phyloP scores from a whole-genome alignment of 108 stramenopile species.

The Asterionellopsis glacialis region DNA sequence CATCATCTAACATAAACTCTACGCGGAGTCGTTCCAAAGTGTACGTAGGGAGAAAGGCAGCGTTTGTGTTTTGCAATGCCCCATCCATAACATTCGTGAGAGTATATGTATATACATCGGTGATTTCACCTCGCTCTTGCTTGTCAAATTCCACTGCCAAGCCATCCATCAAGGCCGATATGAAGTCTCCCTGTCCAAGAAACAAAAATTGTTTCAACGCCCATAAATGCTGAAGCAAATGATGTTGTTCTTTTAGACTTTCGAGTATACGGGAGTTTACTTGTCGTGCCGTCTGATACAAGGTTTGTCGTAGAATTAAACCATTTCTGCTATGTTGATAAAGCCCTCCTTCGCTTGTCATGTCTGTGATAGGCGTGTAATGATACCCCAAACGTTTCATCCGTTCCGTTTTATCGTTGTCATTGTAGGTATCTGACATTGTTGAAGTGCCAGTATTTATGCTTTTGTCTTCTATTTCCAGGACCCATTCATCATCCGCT shows the following conservation, averaged over 20 bases:
- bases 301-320: conserved; percentile 10
- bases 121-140: conserved; percentile 16
- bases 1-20: conserved; percentile 38
- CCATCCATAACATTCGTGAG: conserved; percentile 74
- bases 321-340: neutral
- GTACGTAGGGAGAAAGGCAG: conserved; percentile 64
- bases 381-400: conserved; percentile 15
- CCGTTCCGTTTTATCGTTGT: conserved; percentile 14
- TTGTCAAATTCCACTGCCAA: conserved; percentile 62
- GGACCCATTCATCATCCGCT: conserved; percentile 64
- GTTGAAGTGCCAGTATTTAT: conserved; percentile 9
- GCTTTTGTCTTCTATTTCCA: conserved; percentile 15
- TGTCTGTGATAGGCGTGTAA: conserved; percentile 8
- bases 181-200: conserved; percentile 96
- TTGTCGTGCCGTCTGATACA: conserved; percentile 40
- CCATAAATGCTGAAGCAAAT: conserved; percentile 80
- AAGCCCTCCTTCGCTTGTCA: conserved; percentile 1
- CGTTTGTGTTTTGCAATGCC: conserved; percentile 85
- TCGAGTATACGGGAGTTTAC: conserved; percentile 75
- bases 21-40: conserved; percentile 79
- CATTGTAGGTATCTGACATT: conserved; percentile 14
- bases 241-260: conserved; percentile 62
- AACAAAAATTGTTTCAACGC: conserved; percentile 94
- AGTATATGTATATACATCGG: conserved; percentile 76
- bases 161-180: conserved; percentile 85